Base-by-base conservation (phyloP, 805 yeast species). In the Kluyveromyces wickerhamii region DNA sequence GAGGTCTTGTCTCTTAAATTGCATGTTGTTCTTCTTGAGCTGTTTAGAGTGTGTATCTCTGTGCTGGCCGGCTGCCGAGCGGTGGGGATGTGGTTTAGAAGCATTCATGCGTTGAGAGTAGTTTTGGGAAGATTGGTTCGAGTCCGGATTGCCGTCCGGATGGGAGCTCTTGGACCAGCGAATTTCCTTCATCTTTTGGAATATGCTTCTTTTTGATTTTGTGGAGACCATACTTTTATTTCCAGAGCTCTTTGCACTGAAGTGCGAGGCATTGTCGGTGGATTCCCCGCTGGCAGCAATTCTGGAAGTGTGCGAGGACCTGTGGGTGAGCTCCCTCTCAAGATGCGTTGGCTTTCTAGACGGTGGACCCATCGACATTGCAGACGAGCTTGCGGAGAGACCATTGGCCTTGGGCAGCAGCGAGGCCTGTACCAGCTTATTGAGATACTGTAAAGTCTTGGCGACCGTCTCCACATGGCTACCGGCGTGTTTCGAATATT, bases 361-460 rank as follows among this genome's bases (percentile, higher is more conserved):
- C 18, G 29, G 29, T 9, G 29, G 29, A 19, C 29, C 29, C 29
- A 26, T 26, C 5, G 11, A 9, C 11, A 9, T 11, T 9, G 23
- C 23, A 21, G 23, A 9, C 9, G 23, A 9, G 11, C 23, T 21
- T 19, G 16, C n/a, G 19, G 19, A 13, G 9, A 26, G 29, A 13
- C n/a, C 6, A 13, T 17, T 11, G 5, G 19, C 18, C 7, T 13
- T 13, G 18, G 19, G 13, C 19, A 26, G 29, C 18, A 26, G 16
- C 12, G 29, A 35, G 6, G 34, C 36, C 21, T 34, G 39, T 15
- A 34, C 18, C 29, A 44, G 29, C 34, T 38, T 38, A 22, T 24
- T 32, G 14, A 46, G 37, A 16, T 42, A 44, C 14, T 39, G 37
- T 13, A 46, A 25, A 5, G 38, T 42, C 14, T 28, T 35, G 7